Percentiles rank a stretch among this genome's conserved stretches.
Conservation (phyloP, 495 filamentous ascomycete species). For the Neurospora sp. region DNA sequence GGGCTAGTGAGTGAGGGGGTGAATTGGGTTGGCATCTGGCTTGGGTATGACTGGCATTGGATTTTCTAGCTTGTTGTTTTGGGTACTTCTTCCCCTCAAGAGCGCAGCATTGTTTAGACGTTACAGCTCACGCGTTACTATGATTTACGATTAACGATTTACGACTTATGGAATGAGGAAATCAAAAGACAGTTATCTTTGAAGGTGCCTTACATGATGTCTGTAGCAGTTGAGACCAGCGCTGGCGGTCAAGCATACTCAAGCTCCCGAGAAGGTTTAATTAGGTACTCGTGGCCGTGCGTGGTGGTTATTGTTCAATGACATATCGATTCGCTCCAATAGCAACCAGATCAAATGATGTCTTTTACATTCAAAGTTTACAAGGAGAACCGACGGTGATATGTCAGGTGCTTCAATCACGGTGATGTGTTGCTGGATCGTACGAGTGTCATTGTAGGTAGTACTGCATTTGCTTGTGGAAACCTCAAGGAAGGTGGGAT, state of each 20-base stretch:
- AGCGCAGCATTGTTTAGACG: neutral
- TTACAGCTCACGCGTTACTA: neutral
- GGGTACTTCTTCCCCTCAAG: neutral
- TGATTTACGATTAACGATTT: neutral
- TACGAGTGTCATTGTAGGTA: neutral
- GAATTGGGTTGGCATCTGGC: neutral
- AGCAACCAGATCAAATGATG: no score
- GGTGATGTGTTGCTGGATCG: neutral
- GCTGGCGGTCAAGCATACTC: neutral
- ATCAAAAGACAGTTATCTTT: no score
- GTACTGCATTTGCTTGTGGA: neutral
- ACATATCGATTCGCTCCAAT: neutral
- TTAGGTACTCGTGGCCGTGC: neutral
- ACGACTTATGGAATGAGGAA: neutral
- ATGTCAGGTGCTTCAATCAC: neutral
- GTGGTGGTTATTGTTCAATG: neutral
- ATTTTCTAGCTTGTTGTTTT: neutral
- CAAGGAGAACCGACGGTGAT: neutral
- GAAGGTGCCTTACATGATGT: neutral
- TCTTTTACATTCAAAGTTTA: neutral
- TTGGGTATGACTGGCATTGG: neutral
- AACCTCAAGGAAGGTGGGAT: neutral
- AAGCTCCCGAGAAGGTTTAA: neutral
- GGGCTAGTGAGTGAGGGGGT: no score
- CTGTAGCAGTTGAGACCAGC: neutral